Evolutionary conservation across 1,139 yeast species (phyloP), one percentile per base, ranked within the genome.

Genomic region (Debaryomyces fabryi): DNA sequence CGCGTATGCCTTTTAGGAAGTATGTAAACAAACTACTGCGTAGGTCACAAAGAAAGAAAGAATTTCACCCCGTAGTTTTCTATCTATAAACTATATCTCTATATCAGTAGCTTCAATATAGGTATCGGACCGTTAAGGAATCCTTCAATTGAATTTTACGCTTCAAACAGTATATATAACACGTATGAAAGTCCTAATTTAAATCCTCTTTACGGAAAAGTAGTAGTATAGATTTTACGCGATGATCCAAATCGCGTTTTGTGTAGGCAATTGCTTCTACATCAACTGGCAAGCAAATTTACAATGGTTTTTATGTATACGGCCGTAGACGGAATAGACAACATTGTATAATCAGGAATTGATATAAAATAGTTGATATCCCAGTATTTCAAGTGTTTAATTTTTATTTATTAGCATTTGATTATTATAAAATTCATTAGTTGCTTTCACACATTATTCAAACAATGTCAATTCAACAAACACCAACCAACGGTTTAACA

Each of bases 401-500:
- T 40, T 20, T 40, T 40, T 18, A 32, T 40, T 29, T 3, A 40
- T 40, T 40, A 40, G 42, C 37, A 25, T 30, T 18, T 35, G 30
- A 16, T 44, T 44, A 16, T 13, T 12, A 32, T 33, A 39, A 38
- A 20, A 18, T 35, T 35, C 37, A 39, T 30, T 23, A 23, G 23
- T 36, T 27, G 27, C 33, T 37, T 20, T 37, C 29, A 21, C 29
- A 49, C 45, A 52, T 46, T 50, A 32, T 42, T 45, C 16, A 32
- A 12, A 41, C 37, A 52, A 71, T 71, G 78, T 71, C 79, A 44
- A 58, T 69, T 39, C 71, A 74, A 69, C 74, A 76, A 68, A 76
- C 81, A 25, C 81, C 81, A 52, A 76, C 80, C 52, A 71, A 67
- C 65, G 81, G 80, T 39, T 74, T 76, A 65, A 74, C 81, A 46